These are phyloP conservation scores for Plenodomus tracheiphilus DNA, from an alignment of 2,329 filamentous ascomycete species.

Conservation along the genomic window DNA sequence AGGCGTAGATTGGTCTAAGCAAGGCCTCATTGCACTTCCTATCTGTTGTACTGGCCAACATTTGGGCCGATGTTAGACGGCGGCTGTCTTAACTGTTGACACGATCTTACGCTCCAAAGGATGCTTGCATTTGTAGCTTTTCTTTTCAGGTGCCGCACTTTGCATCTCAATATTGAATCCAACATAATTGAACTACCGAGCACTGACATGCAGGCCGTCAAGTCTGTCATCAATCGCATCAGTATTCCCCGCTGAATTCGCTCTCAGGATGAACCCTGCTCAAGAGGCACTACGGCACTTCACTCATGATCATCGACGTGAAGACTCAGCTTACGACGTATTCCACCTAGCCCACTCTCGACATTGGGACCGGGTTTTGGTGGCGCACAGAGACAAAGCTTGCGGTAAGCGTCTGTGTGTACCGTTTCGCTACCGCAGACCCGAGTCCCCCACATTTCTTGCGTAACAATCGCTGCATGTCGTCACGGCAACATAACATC, in stretches of 20 bases:
- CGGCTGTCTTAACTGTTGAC: too few relatives aligned
- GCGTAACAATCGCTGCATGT: slow-evolving; percentile 4
- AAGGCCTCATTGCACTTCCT: not conserved
- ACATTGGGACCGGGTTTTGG: not conserved
- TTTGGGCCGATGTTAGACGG: too few relatives aligned
- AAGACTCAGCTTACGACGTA: not conserved
- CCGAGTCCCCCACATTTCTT: slow-evolving; percentile 6
- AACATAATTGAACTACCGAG: not conserved
- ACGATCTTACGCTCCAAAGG: too few relatives aligned
- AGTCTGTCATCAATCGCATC: not conserved
- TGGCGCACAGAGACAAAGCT: not conserved
- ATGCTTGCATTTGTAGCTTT: too few relatives aligned
- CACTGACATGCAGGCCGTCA: not conserved
- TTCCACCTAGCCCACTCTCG: not conserved
- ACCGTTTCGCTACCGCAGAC: not conserved
- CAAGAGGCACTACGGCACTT: not conserved
- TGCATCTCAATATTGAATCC: not conserved
- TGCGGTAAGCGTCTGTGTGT: not conserved
- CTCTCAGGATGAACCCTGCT: not conserved
- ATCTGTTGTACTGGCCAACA: too few relatives aligned
- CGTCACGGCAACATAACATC: not conserved
- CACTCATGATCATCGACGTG: too few relatives aligned
- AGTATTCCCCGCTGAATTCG: not conserved
- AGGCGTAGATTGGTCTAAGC: not conserved
- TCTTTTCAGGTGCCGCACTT: not conserved